A percentile compares a stretch with the other conserved stretches of the same genome.
These are phyloP conservation scores for Phytophthora pluvialis DNA, from an alignment of 352 stramenopile genomes.

Conservation along the genomic window DNA sequence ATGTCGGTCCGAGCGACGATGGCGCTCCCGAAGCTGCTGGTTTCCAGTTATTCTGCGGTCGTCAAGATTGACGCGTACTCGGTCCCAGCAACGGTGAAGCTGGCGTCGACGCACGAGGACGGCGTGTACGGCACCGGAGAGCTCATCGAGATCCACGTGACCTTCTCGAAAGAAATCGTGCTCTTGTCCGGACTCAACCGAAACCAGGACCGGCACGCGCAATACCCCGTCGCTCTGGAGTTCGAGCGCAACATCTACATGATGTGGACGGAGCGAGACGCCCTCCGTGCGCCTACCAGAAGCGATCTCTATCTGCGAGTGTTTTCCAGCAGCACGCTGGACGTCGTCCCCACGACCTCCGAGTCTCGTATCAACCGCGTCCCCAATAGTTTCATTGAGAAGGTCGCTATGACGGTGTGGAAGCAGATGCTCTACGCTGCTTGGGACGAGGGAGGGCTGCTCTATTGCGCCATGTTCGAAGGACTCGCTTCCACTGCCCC, in stretches of 20 bases:
- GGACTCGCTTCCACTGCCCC: conserved; percentile 38
- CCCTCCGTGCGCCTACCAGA: conserved; percentile 32
- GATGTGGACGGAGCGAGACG: conserved; percentile 71
- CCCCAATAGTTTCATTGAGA: conserved; percentile 60
- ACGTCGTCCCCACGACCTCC: conserved; percentile 33
- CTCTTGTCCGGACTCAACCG: conserved; percentile 67
- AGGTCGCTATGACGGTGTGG: conserved; percentile 50
- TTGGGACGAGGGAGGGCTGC: conserved; percentile 70
- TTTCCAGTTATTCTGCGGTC: conserved; percentile 23
- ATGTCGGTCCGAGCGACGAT: conserved; percentile 38
- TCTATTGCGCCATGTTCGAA: conserved; percentile 66
- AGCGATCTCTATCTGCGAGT: conserved; percentile 67
- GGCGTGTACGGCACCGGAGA: conserved; percentile 67
- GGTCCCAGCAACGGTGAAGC: conserved; percentile 60
- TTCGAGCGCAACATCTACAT: conserved; percentile 58
- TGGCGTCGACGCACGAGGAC: conserved; percentile 58
- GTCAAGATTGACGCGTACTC: conserved; percentile 62
- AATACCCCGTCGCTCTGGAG: conserved; percentile 45
- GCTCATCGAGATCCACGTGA: conserved; percentile 70
- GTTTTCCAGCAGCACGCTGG: conserved; percentile 51
- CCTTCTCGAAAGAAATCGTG: conserved; percentile 69
- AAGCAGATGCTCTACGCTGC: conserved; percentile 59
- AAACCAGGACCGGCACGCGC: conserved; percentile 61
- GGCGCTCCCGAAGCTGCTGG: conserved; percentile 41
- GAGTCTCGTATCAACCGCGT: conserved; percentile 50